These are phyloP conservation scores for Cyberlindnera xishuangbannaensis DNA, from an alignment of 805 yeast species.

Conservation along the genomic window DNA sequence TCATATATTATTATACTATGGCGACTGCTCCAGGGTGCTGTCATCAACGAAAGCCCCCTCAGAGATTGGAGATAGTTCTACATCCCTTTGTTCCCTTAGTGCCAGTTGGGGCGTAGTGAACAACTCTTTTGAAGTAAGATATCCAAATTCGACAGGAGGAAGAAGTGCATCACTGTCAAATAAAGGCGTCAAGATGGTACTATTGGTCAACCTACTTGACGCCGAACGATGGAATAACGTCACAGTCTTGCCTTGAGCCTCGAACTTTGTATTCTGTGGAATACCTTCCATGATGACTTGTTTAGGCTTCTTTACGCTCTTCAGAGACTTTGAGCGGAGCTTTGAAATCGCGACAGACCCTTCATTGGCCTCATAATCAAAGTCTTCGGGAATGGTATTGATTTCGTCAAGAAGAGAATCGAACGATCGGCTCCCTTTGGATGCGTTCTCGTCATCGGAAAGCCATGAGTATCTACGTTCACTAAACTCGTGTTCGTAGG, in stretches of 20 bases:
- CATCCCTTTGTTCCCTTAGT: slow-evolving; percentile 14
- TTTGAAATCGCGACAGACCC: not conserved
- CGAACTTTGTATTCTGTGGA: slow-evolving; percentile 30
- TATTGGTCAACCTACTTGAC: slow-evolving; percentile 1
- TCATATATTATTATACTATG: too few species aligned
- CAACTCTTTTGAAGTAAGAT: slow-evolving; percentile 20
- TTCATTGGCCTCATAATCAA: slow-evolving; percentile 13
- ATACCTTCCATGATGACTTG: slow-evolving; percentile 21
- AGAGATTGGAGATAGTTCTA: slow-evolving; percentile 24
- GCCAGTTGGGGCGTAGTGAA: slow-evolving; percentile 20
- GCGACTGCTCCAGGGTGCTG: too few species aligned
- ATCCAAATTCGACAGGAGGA: slow-evolving; percentile 8
- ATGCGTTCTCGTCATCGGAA: slow-evolving; percentile 23
- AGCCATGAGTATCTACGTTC: slow-evolving; percentile 22
- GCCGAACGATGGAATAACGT: slow-evolving; percentile 29
- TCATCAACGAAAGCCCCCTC: slow-evolving; percentile 23
- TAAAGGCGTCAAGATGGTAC: not conserved
- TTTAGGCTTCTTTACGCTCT: slow-evolving; percentile 9
- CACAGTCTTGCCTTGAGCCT: slow-evolving; percentile 33
- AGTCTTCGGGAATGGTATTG: slow-evolving; percentile 43
- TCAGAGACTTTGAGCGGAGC: slow-evolving; percentile 15
- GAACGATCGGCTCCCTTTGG: slow-evolving; percentile 23
- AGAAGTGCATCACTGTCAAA: too few species aligned
- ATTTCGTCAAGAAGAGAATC: slow-evolving; percentile 46
- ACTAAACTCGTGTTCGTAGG: slow-evolving; percentile 31